Percentiles rank a stretch among this genome's conserved stretches.
Conservation (phyloP, 2,329 filamentous ascomycete genomes). For the Coleophoma crateriformis region DNA sequence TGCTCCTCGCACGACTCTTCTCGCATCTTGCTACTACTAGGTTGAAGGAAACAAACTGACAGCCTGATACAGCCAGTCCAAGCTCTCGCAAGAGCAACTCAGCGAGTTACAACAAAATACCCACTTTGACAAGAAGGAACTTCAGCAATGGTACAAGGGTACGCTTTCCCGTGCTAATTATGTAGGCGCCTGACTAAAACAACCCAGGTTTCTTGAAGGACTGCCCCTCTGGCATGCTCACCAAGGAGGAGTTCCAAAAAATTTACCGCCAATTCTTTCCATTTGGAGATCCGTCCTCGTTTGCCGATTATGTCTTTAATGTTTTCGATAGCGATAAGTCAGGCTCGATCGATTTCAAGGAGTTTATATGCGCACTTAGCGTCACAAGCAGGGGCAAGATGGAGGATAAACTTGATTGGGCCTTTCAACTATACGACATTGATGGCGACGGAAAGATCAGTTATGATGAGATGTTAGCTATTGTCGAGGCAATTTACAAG, state of each 20-base stretch:
- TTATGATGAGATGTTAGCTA: slow-evolving; percentile 98
- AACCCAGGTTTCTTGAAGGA: slow-evolving; percentile 88
- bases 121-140: slow-evolving; percentile 98
- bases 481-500: slow-evolving; percentile 99
- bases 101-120: slow-evolving; percentile 93
- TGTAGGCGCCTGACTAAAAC: slow-evolving; percentile 5
- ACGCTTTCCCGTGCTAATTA: slow-evolving; percentile 24
- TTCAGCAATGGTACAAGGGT: slow-evolving; percentile 99
- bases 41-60: slow-evolving; percentile 7
- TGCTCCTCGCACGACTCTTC: too few species aligned
- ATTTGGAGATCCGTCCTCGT: slow-evolving; percentile 93
- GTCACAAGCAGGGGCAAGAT: slow-evolving; percentile 97
- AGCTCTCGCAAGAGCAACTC: slow-evolving; percentile 94
- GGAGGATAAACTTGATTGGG: slow-evolving; percentile 99
- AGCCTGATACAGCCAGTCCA: slow-evolving; percentile 70
- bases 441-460: slow-evolving; percentile 98
- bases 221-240: slow-evolving; percentile 93
- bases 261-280: slow-evolving; percentile 99
- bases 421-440: slow-evolving; percentile 98
- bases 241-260: slow-evolving; percentile 98
- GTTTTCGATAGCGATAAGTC: slow-evolving; percentile 98
- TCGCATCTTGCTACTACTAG: too few species aligned
- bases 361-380: slow-evolving; percentile 97
- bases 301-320: slow-evolving; percentile 98
- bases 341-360: slow-evolving; percentile 97